phyloP scores from a whole-genome alignment of 257 asterid genomes.

The Linderniella brevidens region DNA sequence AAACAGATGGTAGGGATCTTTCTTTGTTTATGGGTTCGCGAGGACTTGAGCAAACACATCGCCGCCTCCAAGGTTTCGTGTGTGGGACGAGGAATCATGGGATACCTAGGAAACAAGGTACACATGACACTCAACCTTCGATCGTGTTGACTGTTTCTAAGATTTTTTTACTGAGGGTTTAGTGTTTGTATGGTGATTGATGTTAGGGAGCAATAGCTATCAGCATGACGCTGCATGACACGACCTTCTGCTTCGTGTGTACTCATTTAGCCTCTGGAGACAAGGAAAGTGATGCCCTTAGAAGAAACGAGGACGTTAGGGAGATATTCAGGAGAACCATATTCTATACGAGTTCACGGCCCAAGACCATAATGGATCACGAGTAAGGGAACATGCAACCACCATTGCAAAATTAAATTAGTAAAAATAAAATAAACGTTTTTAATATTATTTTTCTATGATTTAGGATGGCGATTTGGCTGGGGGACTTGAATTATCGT shows the following conservation, averaged over 20 bases:
- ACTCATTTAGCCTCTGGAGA: constrained; percentile 84
- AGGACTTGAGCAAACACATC: constrained; percentile 29
- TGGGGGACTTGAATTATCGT: constrained; percentile 84
- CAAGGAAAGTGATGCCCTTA: constrained; percentile 40
- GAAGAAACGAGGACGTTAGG: constrained; percentile 49
- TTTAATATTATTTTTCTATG: background rate
- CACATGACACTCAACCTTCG: no score
- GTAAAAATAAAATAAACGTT: no score
- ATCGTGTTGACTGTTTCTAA: no score
- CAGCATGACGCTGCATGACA: constrained; percentile 42
- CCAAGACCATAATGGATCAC: constrained; percentile 39
- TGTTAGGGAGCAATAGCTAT: constrained; percentile 60
- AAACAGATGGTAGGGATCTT: constrained; percentile 78
- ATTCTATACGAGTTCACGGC: constrained; percentile 29
- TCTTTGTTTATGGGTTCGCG: constrained; percentile 52
- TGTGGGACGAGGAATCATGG: constrained; percentile 70
- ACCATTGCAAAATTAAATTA: no score
- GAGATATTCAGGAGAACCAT: constrained; percentile 54
- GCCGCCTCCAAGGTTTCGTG: constrained; percentile 43
- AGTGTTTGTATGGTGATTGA: background rate
- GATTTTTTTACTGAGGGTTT: no score
- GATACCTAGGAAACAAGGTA: constrained; percentile 84
- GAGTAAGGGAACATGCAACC: constrained; percentile 25
- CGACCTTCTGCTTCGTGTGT: constrained; percentile 67
- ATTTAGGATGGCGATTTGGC: constrained; percentile 66